Evolutionary conservation across 805 yeast species (phyloP).

Genomic region (Metschnikowia bowlesiae): DNA sequence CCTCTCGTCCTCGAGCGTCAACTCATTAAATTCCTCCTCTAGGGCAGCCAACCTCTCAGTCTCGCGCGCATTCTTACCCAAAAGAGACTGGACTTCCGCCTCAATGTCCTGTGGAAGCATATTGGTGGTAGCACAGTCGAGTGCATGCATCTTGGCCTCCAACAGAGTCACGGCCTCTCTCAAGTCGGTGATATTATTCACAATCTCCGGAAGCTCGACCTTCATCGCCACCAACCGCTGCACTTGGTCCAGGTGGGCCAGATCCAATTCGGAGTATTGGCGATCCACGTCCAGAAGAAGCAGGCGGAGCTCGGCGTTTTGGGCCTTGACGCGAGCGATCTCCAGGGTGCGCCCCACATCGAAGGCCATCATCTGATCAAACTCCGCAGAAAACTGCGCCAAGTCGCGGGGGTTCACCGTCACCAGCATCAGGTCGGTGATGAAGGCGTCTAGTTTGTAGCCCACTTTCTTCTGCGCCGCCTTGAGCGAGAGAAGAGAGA

Average conservation of each 20-base stretch:
- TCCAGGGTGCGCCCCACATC: conserved; percentile 66
- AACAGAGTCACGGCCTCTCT: conserved; percentile 37
- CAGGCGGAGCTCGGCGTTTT: conserved; percentile 68
- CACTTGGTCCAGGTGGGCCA: conserved; percentile 81
- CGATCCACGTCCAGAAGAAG: conserved; percentile 68
- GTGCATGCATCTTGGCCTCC: conserved; percentile 31
- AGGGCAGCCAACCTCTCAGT: conserved; percentile 36
- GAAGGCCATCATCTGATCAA: conserved; percentile 60
- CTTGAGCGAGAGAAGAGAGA: conserved; percentile 22
- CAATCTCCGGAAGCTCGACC: conserved; percentile 65
- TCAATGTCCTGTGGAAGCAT: conserved; percentile 37
- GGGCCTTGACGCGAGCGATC: conserved; percentile 51
- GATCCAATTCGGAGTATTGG: conserved; percentile 48
- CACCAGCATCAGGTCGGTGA: conserved; percentile 71
- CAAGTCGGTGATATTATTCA: conserved; percentile 69
- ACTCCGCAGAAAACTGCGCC: conserved; percentile 68
- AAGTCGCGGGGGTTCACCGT: conserved; percentile 70
- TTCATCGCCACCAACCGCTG: conserved; percentile 82
- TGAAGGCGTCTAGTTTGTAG: conserved; percentile 64
- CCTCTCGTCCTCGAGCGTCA: conserved; percentile 24
- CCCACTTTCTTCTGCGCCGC: conserved; percentile 8
- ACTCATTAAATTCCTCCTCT: conserved; percentile 32
- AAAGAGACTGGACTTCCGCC: conserved; percentile 30
- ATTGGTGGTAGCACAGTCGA: conserved; percentile 24
- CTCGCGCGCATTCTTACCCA: conserved; percentile 34